Conservation (phyloP, 176 grass and related monocot species). For the Poa annua region DNA sequence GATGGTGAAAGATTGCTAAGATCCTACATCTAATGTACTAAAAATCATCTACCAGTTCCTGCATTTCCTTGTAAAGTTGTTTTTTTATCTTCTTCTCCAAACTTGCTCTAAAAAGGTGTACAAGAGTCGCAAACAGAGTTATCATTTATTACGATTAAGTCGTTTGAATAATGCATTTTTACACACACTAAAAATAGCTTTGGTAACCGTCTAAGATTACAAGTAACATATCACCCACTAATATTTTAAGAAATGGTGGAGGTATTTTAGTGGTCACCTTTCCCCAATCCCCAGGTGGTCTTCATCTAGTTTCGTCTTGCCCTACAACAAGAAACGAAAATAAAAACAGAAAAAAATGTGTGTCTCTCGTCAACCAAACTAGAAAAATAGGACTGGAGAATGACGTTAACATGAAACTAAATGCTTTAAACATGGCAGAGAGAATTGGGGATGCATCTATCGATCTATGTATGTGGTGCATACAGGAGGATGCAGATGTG, state of each 20-base stretch:
- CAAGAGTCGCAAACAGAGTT: neutral
- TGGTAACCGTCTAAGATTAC: neutral
- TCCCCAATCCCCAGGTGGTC: conserved; percentile 39
- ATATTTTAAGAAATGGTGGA: conserved; percentile 35
- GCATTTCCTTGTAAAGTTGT: neutral
- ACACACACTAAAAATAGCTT: conserved; percentile 15
- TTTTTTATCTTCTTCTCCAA: neutral
- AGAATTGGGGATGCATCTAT: neutral
- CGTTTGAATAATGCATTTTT: conserved; percentile 1
- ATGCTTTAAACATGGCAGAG: neutral
- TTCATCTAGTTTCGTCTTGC: conserved; percentile 74
- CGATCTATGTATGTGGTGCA: neutral
- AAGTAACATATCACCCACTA: neutral
- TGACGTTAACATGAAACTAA: conserved; percentile 30
- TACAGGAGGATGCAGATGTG: neutral
- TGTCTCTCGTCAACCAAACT: conserved; percentile 31
- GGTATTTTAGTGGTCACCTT: conserved; percentile 61
- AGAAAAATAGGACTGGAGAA: conserved; percentile 40
- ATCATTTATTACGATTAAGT: neutral
- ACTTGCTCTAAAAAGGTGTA: neutral
- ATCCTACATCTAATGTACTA: neutral
- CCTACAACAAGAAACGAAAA: conserved; percentile 57
- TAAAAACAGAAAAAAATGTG: conserved; percentile 43
- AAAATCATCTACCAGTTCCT: neutral
- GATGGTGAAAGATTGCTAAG: neutral